These are phyloP conservation scores for Fusarium secorum DNA, from an alignment of 2,329 filamentous ascomycete species.

Conservation along the genomic window DNA sequence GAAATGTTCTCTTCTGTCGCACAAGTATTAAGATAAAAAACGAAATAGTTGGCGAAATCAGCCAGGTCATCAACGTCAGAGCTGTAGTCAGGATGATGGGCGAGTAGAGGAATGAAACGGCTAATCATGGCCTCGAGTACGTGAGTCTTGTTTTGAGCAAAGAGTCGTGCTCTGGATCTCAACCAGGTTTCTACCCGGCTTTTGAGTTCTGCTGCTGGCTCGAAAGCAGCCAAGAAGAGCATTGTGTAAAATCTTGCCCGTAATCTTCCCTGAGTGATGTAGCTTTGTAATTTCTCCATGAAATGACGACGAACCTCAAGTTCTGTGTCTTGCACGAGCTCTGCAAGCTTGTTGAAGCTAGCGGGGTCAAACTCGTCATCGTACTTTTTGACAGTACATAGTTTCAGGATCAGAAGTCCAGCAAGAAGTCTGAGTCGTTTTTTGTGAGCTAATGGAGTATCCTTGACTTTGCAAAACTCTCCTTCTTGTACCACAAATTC, in stretches of 20 bases:
- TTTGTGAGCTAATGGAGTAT: conserved; percentile 80
- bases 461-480: conserved; percentile 77
- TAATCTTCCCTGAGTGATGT: conserved; percentile 76
- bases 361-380: conserved; percentile 76
- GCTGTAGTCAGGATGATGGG: conserved; percentile 92
- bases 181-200: conserved; percentile 87
- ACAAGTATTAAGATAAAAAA: conserved; percentile 86
- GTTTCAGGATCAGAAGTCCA: conserved; percentile 81
- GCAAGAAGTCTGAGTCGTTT: conserved; percentile 83
- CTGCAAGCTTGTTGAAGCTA: conserved; percentile 83
- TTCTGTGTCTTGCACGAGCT: conserved; percentile 80
- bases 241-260: conserved; percentile 85
- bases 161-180: conserved; percentile 76
- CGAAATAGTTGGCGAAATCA: conserved; percentile 86
- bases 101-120: conserved; percentile 84
- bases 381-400: conserved; percentile 78
- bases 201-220: conserved; percentile 78
- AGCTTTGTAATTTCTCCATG: conserved; percentile 87
- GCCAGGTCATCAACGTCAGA: conserved; percentile 71
- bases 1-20: conserved; percentile 88
- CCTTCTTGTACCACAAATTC: conserved; percentile 78
- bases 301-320: conserved; percentile 80
- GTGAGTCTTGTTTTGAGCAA: conserved; percentile 64
- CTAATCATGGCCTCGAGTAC: conserved; percentile 84
- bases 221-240: conserved; percentile 89